Evolutionary conservation across 2,329 filamentous ascomycete species (phyloP), one percentile per base, ranked within the genome.

Genomic region (Penicillium sp.): DNA sequence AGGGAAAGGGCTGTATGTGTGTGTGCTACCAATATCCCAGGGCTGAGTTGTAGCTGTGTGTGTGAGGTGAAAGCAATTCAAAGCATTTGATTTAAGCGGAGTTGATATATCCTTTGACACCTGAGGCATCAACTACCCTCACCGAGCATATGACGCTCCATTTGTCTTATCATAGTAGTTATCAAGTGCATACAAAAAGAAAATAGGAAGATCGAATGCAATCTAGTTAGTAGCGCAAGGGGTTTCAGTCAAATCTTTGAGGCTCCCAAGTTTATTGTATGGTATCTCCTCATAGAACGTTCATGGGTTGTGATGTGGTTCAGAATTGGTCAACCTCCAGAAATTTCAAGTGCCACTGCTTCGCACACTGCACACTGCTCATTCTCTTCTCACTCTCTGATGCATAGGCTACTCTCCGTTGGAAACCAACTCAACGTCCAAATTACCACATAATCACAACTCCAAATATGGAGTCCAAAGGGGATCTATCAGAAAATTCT

Each of bases 101-200:
- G 16, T 41, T 43, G 54, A 55, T 46, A 50, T 47, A 44, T 54
- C 45, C 36, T n/a, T 34, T 19, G 57, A 58, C 50, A 58, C 58
- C 58, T 61, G 29, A 60, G 58, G 56, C 59, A 60, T 2, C 14
- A 36, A 33, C 29, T 40, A 41, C 25, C 36, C 36, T 39, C 14
- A 5, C 13, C 13, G 13, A 37, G 19, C 10, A 13, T 9, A 13
- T 28, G 6, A 3, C 3, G 6, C 22, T 25, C 4, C 22, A 25
- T 25, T n/a, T n/a, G n/a, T n/a, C n/a, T n/a, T n/a, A n/a, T n/a
- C 19, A 22, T 25, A 25, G 22, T 8, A 3, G 4, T 25, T 25
- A 4, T 25, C 22, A 6, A 25, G 22, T n/a, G 7, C 22, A 25
- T 7, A 25, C 22, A 25, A 7, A 3, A 25, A 25, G 8, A 25